These are phyloP conservation scores for Wickerhamiella dianesei DNA, from an alignment of 805 yeast species.

Conservation along the genomic window DNA sequence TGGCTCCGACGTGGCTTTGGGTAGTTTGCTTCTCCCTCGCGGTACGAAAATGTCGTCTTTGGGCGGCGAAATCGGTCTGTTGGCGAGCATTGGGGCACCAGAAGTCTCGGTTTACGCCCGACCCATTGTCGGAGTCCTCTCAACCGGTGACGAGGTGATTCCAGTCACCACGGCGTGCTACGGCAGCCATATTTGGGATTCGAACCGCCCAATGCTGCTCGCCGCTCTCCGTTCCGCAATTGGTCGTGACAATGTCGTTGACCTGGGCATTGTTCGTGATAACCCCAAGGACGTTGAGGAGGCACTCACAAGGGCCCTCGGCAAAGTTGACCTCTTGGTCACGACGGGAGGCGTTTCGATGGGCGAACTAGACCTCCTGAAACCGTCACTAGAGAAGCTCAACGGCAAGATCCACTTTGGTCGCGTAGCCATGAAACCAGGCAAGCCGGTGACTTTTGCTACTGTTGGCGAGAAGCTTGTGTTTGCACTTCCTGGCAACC, in stretches of 20 bases:
- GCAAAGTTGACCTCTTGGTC: constrained; percentile 31
- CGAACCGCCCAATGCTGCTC: constrained; percentile 36
- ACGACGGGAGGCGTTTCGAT: constrained; percentile 49
- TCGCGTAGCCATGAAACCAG: constrained; percentile 46
- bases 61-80: constrained; percentile 39
- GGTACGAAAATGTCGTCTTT: constrained; percentile 28
- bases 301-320: constrained; percentile 22
- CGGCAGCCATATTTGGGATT: constrained; percentile 38
- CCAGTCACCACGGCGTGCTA: constrained; percentile 22
- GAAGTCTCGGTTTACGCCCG: constrained; percentile 29
- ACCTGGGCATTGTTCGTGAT: constrained; percentile 40
- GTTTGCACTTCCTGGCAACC: constrained; percentile 44
- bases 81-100: constrained; percentile 35
- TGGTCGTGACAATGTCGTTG: constrained; percentile 29
- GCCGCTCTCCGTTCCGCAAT: constrained; percentile 24
- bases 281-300: constrained; percentile 21
- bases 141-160: constrained; percentile 41
- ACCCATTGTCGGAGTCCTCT: constrained; percentile 35
- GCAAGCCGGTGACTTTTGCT: constrained; percentile 46
- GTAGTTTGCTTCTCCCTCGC: constrained; percentile 27
- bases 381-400: constrained; percentile 35
- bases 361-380: constrained; percentile 42
- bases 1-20: constrained; percentile 36
- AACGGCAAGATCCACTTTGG: constrained; percentile 39
- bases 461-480: constrained; percentile 28